Base-by-base conservation (phyloP, 2,329 filamentous ascomycete species). In the Elsinoe necatrix region DNA sequence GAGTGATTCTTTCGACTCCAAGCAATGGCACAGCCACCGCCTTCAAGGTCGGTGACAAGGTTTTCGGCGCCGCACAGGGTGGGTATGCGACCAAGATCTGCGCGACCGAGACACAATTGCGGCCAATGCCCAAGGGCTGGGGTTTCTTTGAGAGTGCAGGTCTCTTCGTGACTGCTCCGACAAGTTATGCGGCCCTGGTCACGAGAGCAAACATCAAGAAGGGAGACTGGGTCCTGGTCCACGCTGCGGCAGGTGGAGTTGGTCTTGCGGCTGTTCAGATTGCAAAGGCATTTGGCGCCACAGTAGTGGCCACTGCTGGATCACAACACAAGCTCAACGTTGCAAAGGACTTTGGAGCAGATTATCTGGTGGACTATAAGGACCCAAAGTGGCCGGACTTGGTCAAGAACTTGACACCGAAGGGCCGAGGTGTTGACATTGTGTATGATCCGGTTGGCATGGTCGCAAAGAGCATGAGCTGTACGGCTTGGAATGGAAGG, bases 371-470 rank as follows among this genome's bases (percentile, higher is more conserved):
- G 58, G 83, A 92, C 70, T 96, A 96, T 71, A 78, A 78, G 16
- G 77, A 86, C 60, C 68, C 76, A 1, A 73, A 77, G 56, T 85
- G 81, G 81, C 78, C 81, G 1, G 76, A 83, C 60, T 71, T 83
- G 59, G 89, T 96, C 48, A 87, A 87, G 74, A 83, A 81, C 63
- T 71, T 97, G 58, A 92, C 86, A 3, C 88, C 87, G 0, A 81
- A 83, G 60, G 80, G 80, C 1, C 74, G 77, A 42, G 83, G 90
- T 9, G 91, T 95, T 16, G 91, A 97, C 71, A 89, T 97, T 54
- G 91, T 97, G 20, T 97, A 89, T 73, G 92, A 97, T 70, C 90
- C 92, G 11, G 92, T 97, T 1, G 92, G 92, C 0, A 74, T 96
- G 68, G 88, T 96, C 51, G 89, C 95, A 62, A 80, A 83, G 67